Percentiles rank a stretch among this genome's conserved stretches.
phyloP scores from a whole-genome alignment of 345 rosid genomes.

The Reutealis trisperma region DNA sequence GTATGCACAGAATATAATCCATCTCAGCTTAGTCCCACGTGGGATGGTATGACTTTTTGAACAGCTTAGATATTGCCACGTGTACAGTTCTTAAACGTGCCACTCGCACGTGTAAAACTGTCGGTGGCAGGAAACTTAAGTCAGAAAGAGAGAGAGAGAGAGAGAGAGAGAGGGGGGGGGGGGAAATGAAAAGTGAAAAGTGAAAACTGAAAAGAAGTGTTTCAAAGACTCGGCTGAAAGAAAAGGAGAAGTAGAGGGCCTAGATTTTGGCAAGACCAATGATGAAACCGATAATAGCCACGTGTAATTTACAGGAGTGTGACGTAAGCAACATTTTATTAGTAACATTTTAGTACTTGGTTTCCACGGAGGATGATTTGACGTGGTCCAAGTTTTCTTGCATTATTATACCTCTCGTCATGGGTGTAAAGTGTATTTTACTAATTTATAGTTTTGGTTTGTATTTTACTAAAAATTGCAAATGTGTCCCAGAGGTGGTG shows the following conservation, averaged over 20 bases:
- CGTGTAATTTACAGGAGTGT: slow-evolving; percentile 2
- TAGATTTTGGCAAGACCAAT: neutral
- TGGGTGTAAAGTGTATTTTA: no score
- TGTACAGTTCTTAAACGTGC: neutral
- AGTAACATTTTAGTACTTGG: neutral
- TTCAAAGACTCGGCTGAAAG: no score
- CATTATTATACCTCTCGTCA: neutral
- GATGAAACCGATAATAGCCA: slow-evolving; percentile 12
- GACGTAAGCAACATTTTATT: neutral
- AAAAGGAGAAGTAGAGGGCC: neutral
- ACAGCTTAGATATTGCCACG: slow-evolving; percentile 18
- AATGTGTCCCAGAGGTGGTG: no score
- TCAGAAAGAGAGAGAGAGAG: neutral
- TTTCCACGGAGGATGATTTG: neutral
- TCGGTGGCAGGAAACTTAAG: slow-evolving; percentile 31
- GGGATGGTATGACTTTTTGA: slow-evolving; percentile 15
- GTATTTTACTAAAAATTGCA: no score
- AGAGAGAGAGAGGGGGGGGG: no score
- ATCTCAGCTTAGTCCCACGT: slow-evolving; percentile 16
- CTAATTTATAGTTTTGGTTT: no score
- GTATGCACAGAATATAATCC: slow-evolving; percentile 26
- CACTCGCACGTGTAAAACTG: slow-evolving; percentile 45
- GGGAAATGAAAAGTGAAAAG: neutral
- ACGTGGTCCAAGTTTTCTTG: neutral
- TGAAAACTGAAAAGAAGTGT: neutral